Base-by-base conservation (phyloP, 2,329 filamentous ascomycete species). In the Talaromyces sp. region DNA sequence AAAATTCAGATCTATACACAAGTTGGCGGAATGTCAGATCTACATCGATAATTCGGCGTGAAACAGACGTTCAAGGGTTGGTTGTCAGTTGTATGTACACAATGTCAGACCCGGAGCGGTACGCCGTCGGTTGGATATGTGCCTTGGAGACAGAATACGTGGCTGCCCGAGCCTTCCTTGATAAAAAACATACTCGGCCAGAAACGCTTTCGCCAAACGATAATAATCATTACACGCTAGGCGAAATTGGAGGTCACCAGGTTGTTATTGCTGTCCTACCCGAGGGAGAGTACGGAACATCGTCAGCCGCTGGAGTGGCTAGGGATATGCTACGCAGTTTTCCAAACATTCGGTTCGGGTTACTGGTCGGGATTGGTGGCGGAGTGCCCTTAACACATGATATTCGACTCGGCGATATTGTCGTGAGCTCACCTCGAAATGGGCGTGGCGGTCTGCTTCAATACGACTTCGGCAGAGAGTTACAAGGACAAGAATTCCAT, bases 331-430 rank as follows among this genome's bases (percentile, higher is more conserved):
- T 58, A 5, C 29, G 36, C 29, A 58, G 53, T 29, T 58, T 58
- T 58, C 53, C 29, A 19, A 58, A 58, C 15, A 58, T 58, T 36
- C 29, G 53, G 11, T 34, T 58, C 13, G 53, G 29, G 17, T 17
- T 58, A 19, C 36, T 58, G 29, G 53, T 58, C 11, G 53, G 53
- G 3, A 58, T 58, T 11, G 53, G 53, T 36, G 53, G 53, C n/a
- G 53, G 53, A 13, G 17, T 58, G 36, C 53, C 53, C 2, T 15
- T 29, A 7, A 60, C 45, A 38, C 58, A 60, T 43, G 58, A 60
- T 29, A 60, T 60, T n/a, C 58, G 58, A 10, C 58, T 60, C 11
- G 58, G 58, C 17, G 58, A 60, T 60, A 29, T 60, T 38, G 27
- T 60, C 10, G 58, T 60, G 36, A 60, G 58, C 58, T 40, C 58